Evolutionary conservation across 192 early-diverging fungal species (phyloP), one percentile per base, ranked within the genome.

Genomic region (Helicostylum pulchrum): DNA sequence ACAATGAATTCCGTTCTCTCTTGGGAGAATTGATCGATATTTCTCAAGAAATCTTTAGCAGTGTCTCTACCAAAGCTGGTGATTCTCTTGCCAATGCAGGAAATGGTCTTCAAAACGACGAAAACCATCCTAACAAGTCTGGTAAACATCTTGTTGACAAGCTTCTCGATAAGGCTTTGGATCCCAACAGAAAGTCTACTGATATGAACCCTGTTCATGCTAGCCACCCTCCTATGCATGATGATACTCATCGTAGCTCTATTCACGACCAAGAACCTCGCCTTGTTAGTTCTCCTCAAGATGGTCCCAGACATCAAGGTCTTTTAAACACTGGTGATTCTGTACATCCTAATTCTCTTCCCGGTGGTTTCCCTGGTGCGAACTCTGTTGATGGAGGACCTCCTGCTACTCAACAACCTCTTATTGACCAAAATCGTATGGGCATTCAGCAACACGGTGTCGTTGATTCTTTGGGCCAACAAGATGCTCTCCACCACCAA

Each of bases 1-100:
- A 78, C 59, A 32, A 72, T 1, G 76, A 78, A 14, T 78, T 78
- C 44, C 23, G 76, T 30, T 7, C 45, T 20, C 64, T 78, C 44
- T 26, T 78, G 6, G 50, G 70, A 5, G 76, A 78, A 31, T 43
- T 78, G 4, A 63, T 78, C 34, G 47, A 62, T 20, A 32, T 78
- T 14, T 68, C 72, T 26, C 70, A 57, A 47, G 73, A 78, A 34
- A 55, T 74, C 43, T 59, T 59, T n/a, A 45, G 19, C 17, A 59
- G 19, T 14, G n/a, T 59, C 32, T 43, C 57, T 4, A 20, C 19
- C 43, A 1, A 43, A 11, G 61, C 73, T 39, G 63, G 62, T 6
- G 72, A 77, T 3, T 54, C 68, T 32, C 60, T 61, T 17, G 17
- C 53, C 6, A 74, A 71, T 43, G 44, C 65, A 26, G 65, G 62